Evolutionary conservation across 2,329 filamentous ascomycete species (phyloP), one percentile per base, ranked within the genome.

Genomic region (Sporothrix luriei): DNA sequence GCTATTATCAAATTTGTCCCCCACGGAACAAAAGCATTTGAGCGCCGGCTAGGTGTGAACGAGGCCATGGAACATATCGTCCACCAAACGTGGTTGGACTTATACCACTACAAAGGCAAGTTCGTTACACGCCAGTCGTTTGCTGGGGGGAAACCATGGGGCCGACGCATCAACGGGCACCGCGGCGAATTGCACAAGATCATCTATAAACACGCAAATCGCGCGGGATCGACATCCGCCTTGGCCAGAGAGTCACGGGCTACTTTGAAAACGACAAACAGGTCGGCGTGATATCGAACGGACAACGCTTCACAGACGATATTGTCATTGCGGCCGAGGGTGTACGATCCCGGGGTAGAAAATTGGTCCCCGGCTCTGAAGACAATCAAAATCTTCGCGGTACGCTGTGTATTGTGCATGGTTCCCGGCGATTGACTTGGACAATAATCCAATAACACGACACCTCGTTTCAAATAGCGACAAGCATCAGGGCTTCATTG

Each of bases 1-100:
- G 82, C 84, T 72, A 82, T 84, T 69, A 83, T 84, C 71, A 84
- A 81, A 38, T 87, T 86, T 74, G 85, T 83, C 4, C 82, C 84
- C 9, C 88, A 88, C 74, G 83, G 82, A 19, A 83, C 84, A 19
- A 82, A 83, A 43, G 86, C 88, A 49, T 86, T 88, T 75, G 78
- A 83, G 71, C 82, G 85, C 11, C 89, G 87, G 77, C 83, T 84
- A 33, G 80, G 81, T 14, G 81, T 88, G 9, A 79, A 83, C 10
- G 80, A 81, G 49, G 77, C 80, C 69, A 81, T 88, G 75, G 81
- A 84, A 68, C 78, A 79, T 2, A 79, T 88, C 38, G 84, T 83
- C 68, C 84, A 82, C 49, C 77, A 80, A 10, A 79, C 79, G 43
- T 79, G 79, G 73, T 71, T 76, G 59, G 78, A 75, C 71, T 82